Evolutionary conservation across 176 grass and related monocot species (phyloP).

Genomic region (Hordeum vulgare): MorexV3_pseudomolecules_assembly NC_058518.1:70306285-70306784

Average conservation of each 20-base stretch:
- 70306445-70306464: background rate
- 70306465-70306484: too few relatives aligned
- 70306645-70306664: background rate
- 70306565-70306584: too few relatives aligned
- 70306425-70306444: background rate
- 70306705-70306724: background rate
- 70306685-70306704: background rate
- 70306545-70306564: background rate
- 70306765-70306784: conserved; percentile 85
- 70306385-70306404: background rate
- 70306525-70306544: background rate
- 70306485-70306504: background rate
- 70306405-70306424: background rate
- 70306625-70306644: background rate
- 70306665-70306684: background rate
- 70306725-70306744: background rate
- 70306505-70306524: background rate
- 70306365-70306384: background rate
- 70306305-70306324: background rate
- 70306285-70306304: background rate
- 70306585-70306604: background rate
- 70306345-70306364: background rate
- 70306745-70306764: background rate
- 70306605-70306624: background rate
- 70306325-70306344: background rate